Evolutionary conservation across 2,329 filamentous ascomycete species (phyloP).

Genomic region (Trichoderma atroviride): DNA sequence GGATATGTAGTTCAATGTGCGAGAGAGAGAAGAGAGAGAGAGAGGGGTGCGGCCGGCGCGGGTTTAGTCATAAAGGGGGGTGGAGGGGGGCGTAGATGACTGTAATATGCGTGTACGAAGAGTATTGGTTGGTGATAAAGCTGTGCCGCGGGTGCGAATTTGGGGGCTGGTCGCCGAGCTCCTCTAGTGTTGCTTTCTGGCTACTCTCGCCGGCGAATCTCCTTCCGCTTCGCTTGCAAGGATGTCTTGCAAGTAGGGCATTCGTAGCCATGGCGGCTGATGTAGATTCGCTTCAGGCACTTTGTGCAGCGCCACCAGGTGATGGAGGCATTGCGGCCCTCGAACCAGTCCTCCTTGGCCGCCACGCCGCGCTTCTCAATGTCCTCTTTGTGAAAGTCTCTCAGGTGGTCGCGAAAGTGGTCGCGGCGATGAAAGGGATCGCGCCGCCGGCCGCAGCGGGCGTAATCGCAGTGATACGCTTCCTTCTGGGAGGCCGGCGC

Average conservation of each 20-base stretch:
- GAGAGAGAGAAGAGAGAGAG: not conserved
- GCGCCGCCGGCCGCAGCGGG: constrained; percentile 48
- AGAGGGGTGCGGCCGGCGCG: not conserved
- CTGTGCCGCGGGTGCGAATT: constrained; percentile 3
- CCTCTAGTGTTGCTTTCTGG: not conserved
- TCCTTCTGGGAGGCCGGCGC: constrained; percentile 45
- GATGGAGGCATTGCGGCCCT: constrained; percentile 42
- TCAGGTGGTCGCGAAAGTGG: constrained; percentile 60
- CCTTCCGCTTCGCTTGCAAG: constrained; percentile 50
- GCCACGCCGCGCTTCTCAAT: constrained; percentile 50
- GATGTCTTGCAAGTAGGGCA: constrained; percentile 52
- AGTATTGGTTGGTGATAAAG: not conserved
- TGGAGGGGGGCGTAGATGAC: not conserved
- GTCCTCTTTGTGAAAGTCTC: constrained; percentile 59
- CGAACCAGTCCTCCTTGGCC: constrained; percentile 44
- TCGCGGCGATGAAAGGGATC: constrained; percentile 57
- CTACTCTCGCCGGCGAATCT: constrained; percentile 37
- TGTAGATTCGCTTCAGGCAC: constrained; percentile 51
- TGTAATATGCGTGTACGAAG: not conserved
- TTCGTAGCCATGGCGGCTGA: constrained; percentile 46
- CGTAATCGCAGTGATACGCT: constrained; percentile 56
- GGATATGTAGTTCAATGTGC: not conserved
- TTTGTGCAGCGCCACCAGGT: constrained; percentile 59
- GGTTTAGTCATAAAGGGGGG: not conserved
- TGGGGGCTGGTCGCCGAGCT: constrained; percentile 1